Conservation (phyloP, 345 rosid species). For the Raphanus raphanistrum region DNA sequence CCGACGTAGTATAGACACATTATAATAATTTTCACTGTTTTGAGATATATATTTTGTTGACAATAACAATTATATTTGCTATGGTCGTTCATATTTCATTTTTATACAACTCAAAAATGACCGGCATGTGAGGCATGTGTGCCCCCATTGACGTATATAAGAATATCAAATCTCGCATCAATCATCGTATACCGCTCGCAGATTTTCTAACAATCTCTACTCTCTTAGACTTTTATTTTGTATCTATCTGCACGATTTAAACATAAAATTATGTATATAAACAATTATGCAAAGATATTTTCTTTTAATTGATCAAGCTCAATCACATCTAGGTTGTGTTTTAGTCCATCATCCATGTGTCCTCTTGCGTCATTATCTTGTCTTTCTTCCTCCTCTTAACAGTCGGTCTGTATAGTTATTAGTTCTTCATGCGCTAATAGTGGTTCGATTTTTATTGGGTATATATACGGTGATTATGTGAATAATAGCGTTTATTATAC, state of each 20-base stretch:
- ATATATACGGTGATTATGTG: no score
- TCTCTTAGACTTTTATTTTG: conserved; percentile 28
- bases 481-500: no score
- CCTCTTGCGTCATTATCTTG: neutral
- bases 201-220: conserved; percentile 30
- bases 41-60: neutral
- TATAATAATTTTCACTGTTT: neutral
- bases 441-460: no score
- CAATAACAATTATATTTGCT: neutral
- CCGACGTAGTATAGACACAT: neutral
- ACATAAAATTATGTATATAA: neutral
- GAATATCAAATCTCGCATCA: conserved; percentile 30
- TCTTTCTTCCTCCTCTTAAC: neutral
- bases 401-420: neutral
- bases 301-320: neutral
- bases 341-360: neutral
- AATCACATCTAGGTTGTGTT: neutral
- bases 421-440: neutral
- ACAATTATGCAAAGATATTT: neutral
- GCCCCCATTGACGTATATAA: conserved; percentile 28
- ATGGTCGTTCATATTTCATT: conserved; percentile 17
- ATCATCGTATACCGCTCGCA: conserved; percentile 36
- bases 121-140: conserved; percentile 42
- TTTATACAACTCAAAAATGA: conserved; percentile 9
- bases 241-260: conserved; percentile 7